phyloP scores from a whole-genome alignment of 768 basidiomycete genomes.

The Suillus luteus region DNA sequence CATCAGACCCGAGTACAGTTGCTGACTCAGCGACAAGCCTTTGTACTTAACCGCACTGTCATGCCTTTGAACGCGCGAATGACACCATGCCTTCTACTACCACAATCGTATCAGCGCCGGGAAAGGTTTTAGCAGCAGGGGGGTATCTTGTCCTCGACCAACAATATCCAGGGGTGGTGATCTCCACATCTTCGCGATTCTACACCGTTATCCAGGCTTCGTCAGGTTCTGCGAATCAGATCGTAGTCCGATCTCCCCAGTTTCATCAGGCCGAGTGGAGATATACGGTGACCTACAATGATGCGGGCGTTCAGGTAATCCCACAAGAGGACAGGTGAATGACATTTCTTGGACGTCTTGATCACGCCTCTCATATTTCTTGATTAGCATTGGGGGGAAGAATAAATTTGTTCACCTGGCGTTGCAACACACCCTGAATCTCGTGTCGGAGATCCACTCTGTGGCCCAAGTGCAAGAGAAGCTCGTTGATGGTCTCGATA shows the following conservation, averaged over 20 bases:
- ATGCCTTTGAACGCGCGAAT: not conserved
- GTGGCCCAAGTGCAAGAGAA: conserved; percentile 38
- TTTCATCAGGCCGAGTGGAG: conserved; percentile 81
- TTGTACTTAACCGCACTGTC: conserved; percentile 3
- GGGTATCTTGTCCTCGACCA: conserved; percentile 97
- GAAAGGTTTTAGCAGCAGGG: conserved; percentile 93
- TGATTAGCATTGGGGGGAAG: conserved; percentile 44
- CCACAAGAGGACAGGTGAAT: conserved; percentile 27
- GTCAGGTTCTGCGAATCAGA: conserved; percentile 34
- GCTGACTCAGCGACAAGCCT: conserved; percentile 30
- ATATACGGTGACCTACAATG: conserved; percentile 53
- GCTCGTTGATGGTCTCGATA: conserved; percentile 62
- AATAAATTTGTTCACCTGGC: conserved; percentile 96
- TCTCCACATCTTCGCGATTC: conserved; percentile 93
- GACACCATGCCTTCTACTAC: conserved; percentile 44
- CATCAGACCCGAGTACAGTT: conserved; percentile 7
- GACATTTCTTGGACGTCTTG: not conserved
- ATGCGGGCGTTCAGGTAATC: conserved; percentile 26
- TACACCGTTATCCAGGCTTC: conserved; percentile 70
- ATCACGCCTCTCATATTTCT: conserved; percentile 15
- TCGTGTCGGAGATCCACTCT: conserved; percentile 63
- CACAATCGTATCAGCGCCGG: conserved; percentile 86
- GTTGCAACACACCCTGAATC: conserved; percentile 70
- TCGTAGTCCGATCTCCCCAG: conserved; percentile 88
- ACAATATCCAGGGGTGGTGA: conserved; percentile 79